A percentile compares a stretch with the other conserved stretches of the same genome.
phyloP scores from a whole-genome alignment of 805 yeast species.

The Lipomyces oligophaga region DNA sequence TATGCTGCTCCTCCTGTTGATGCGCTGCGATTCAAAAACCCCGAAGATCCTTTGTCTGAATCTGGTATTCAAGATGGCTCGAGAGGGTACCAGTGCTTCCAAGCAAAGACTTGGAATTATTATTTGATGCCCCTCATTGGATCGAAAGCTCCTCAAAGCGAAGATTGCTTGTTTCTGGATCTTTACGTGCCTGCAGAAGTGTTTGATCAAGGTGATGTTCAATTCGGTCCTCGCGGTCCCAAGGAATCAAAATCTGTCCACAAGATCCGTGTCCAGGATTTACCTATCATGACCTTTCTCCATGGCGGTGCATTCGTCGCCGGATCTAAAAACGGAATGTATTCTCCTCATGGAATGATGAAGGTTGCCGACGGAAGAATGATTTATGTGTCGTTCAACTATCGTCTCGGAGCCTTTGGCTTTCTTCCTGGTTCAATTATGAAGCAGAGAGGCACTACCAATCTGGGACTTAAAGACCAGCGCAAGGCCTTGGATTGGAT shows the following conservation, averaged over 20 bases:
- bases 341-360: slow-evolving; percentile 11
- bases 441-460: slow-evolving; percentile 32
- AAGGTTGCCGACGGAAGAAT: slow-evolving; percentile 10
- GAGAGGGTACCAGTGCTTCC: slow-evolving; percentile 18
- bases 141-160: slow-evolving; percentile 1
- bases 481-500: slow-evolving; percentile 40
- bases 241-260: not conserved
- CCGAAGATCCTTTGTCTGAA: slow-evolving; percentile 14
- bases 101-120: too few species aligned
- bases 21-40: slow-evolving; percentile 14
- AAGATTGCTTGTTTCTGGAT: slow-evolving; percentile 27
- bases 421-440: slow-evolving; percentile 34
- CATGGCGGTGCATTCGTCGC: slow-evolving; percentile 23
- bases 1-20: slow-evolving; percentile 27
- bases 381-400: slow-evolving; percentile 22
- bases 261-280: not conserved
- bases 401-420: slow-evolving; percentile 38
- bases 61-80: slow-evolving; percentile 18
- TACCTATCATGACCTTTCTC: slow-evolving; percentile 17
- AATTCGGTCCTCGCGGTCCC: not conserved
- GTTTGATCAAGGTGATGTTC: not conserved
- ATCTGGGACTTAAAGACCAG: slow-evolving; percentile 41
- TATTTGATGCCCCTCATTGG: slow-evolving; percentile 6
- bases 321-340: slow-evolving; percentile 14
- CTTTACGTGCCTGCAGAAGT: slow-evolving; percentile 21